Percentiles rank a stretch among this genome's conserved stretches.
These are phyloP conservation scores for Ustilago crameri DNA, from an alignment of 1,284 basidiomycete species.

Conservation along the genomic window DNA sequence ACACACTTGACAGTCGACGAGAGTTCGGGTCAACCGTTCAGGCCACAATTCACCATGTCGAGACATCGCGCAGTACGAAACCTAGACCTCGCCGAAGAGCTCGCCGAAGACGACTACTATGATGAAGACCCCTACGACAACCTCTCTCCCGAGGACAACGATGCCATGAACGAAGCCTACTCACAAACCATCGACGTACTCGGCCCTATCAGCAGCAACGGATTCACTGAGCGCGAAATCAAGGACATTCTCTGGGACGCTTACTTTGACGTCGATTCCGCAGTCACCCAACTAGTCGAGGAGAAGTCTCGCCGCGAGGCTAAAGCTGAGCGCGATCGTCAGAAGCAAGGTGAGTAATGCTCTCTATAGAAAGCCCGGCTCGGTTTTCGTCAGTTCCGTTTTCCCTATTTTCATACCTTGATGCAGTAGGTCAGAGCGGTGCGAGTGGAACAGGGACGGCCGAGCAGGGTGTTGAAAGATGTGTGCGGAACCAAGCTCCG, in stretches of 20 bases:
- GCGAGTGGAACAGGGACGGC: slow-evolving; percentile 15
- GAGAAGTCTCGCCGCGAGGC: slow-evolving; percentile 56
- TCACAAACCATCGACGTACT: slow-evolving; percentile 50
- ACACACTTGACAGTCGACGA: background rate
- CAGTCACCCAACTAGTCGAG: slow-evolving; percentile 75
- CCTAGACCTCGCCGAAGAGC: slow-evolving; percentile 82
- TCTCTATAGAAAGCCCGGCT: slow-evolving; percentile 11
- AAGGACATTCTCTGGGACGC: slow-evolving; percentile 86
- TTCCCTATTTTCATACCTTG: slow-evolving; percentile 7
- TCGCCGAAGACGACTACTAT: slow-evolving; percentile 74
- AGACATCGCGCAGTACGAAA: slow-evolving; percentile 87
- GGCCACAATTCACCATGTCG: slow-evolving; percentile 58
- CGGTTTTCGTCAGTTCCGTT: slow-evolving; percentile 26
- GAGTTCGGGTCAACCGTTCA: background rate
- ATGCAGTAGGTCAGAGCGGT: slow-evolving; percentile 11
- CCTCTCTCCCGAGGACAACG: slow-evolving; percentile 56
- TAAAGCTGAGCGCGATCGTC: slow-evolving; percentile 47
- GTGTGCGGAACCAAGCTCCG: slow-evolving; percentile 3
- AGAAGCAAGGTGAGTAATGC: slow-evolving; percentile 50
- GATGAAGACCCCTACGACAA: slow-evolving; percentile 62
- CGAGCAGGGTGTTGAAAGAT: slow-evolving; percentile 11
- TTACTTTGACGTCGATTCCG: slow-evolving; percentile 85
- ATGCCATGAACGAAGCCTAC: slow-evolving; percentile 55
- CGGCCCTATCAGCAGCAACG: slow-evolving; percentile 50
- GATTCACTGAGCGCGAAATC: slow-evolving; percentile 71